Evolutionary conservation across 2,329 filamentous ascomycete genomes (phyloP), one percentile per base, ranked within the genome.

Genomic region (Fusarium tanahbumbuense): DNA sequence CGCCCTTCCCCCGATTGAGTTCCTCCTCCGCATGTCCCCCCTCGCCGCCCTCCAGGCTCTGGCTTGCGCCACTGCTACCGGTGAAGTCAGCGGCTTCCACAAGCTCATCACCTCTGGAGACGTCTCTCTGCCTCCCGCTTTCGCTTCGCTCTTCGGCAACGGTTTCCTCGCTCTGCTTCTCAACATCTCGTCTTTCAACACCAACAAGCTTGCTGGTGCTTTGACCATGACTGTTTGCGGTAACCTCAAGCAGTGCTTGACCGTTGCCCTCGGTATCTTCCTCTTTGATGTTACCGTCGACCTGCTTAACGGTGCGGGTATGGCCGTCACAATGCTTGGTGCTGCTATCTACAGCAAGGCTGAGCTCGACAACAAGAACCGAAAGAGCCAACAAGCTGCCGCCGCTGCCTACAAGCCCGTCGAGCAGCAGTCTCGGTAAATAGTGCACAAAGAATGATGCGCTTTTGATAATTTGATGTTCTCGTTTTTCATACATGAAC

Each of bases 1-100:
- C 28, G 83, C 84, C 22, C 83, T 90, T 6, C 84, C 86, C 1
- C 84, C 87, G 4, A 81, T 89, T 65, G 88, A 91, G 74, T 83
- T 89, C 20, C 83, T 90, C n/a, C 82, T 88, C 73, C 84, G 87
- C 76, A 87, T 90, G 86, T 88, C 86, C 15, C 88, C 88, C 2
- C 82, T 90, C 11, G 88, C 88, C 13, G 86, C 84, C 41, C 72
- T 85, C 40, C 87, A 89, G 77, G 86, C 86, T 18, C 71, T 88
- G 46, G 73, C 83, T 44, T 88, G 84, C 76, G 85, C 86, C 22
- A 79, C 81, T 56, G 78, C 83, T 30, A 84, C 82, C 18, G 87
- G 87, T 61, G 88, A 91, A 76, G 77, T 87, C 13, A 68, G 76
- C 30, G 78, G 76, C 30, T 83, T 85, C 71, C 76, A 77, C 48